A percentile compares a stretch with the other conserved stretches of the same genome.
Conservation (phyloP, 257 asterid species). For the Lithospermum erythrorhizon region DNA sequence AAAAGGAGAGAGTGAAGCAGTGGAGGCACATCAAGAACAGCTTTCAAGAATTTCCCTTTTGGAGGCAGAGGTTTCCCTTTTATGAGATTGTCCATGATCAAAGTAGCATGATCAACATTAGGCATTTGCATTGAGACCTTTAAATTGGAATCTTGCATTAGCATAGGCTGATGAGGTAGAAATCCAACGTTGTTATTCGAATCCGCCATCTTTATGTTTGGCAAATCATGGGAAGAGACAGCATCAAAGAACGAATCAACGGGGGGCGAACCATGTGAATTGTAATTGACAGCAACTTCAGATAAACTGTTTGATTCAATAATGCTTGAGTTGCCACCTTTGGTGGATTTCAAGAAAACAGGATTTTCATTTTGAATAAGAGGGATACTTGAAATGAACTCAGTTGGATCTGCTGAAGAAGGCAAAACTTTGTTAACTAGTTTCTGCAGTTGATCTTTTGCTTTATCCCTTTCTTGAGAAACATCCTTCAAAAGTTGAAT, state of each 20-base stretch:
- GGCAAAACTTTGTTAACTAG: slow-evolving; percentile 24
- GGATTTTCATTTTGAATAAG: slow-evolving; percentile 19
- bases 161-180: slow-evolving; percentile 9
- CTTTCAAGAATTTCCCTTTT: slow-evolving; percentile 47
- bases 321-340: slow-evolving; percentile 37
- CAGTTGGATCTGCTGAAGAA: slow-evolving; percentile 5
- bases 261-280: slow-evolving; percentile 34
- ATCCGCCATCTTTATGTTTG: slow-evolving; percentile 26
- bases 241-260: slow-evolving; percentile 35
- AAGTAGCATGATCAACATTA: slow-evolving; percentile 25
- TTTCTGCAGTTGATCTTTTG: slow-evolving; percentile 28
- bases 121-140: slow-evolving; percentile 6
- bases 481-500: slow-evolving; percentile 17
- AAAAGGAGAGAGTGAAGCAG: slow-evolving; percentile 55
- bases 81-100: slow-evolving; percentile 38
- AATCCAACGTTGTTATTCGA: slow-evolving; percentile 3
- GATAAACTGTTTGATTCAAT: slow-evolving; percentile 58
- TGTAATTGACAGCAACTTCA: slow-evolving; percentile 34
- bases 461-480: slow-evolving; percentile 34
- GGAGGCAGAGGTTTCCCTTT: slow-evolving; percentile 44
- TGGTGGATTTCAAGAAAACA: slow-evolving; percentile 13
- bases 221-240: slow-evolving; percentile 43
- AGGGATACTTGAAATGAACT: slow-evolving; percentile 5
- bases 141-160: slow-evolving; percentile 3
- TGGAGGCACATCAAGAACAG: slow-evolving; percentile 58